Base-by-base conservation (phyloP, 169 alveolate species). In the Plasmodium relictum region DNA sequence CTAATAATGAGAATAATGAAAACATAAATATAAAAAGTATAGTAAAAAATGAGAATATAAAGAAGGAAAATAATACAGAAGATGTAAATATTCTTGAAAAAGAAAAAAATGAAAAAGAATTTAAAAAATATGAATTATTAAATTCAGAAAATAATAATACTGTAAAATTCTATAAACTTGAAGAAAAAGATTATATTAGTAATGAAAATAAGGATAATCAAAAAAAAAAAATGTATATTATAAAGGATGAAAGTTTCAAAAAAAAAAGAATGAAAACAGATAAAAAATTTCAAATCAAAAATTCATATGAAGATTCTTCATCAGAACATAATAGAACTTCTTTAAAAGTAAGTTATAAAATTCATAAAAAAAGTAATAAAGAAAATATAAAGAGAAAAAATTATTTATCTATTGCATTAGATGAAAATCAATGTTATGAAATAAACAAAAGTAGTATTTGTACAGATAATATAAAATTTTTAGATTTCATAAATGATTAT, bases 281-380 rank as follows among this genome's bases (percentile, higher is more conserved):
- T 41, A 83, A 83, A 68, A 83, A 78, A 22, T 78, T 68, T 20
- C 66, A 62, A 83, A 41, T 68, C 62, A 66, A 31, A 22, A 71
- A 59, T 68, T 42, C 91, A 3, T 42, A 37, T 58, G 91, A 83
- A 68, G 83, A 83, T 8, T 20, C 68, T 10, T 58, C 39, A 66
- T 66, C 73, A 31, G 80, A 83, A 66, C 71, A 52, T 83, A 80
- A 69, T 54, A 85, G 66, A 31, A 52, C 66, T 8, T 83, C 73
- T 0, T 83, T 83, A 68, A 83, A 83, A 54, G 91, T 83, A 50
- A 83, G 52, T 83, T 68, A 83, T 42, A 83, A 83, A 83, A 83
- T 83, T 83, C 66, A 54, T 52, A 83, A 83, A 69, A 83, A 80
- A 80, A 80, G 62, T 80, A 39, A 80, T 80, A 65, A 66, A 22